Conservation (phyloP, 2,329 filamentous ascomycete genomes). For the Microcera coccophila region DNA sequence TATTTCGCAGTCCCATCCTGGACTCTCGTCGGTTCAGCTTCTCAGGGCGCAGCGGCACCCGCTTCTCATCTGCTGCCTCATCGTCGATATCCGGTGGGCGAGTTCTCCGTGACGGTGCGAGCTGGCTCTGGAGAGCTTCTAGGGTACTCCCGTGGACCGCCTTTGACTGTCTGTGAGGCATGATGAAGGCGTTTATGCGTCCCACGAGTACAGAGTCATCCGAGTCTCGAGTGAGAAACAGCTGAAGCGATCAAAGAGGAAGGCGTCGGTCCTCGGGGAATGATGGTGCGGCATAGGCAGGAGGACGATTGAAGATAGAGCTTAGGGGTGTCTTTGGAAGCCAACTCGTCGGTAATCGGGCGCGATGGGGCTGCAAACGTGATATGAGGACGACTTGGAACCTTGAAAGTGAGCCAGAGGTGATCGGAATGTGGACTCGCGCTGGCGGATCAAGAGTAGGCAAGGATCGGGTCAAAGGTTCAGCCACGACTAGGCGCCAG, state of each 20-base stretch:
- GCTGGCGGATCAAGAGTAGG: constrained; percentile 11
- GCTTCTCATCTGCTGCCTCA: constrained; percentile 30
- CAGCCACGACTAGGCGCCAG: constrained; percentile 13
- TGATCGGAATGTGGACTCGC: constrained; percentile 19
- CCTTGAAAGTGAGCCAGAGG: constrained; percentile 7
- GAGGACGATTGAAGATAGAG: constrained; percentile 15
- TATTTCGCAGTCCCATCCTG: constrained; percentile 46
- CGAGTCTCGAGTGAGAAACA: constrained; percentile 9
- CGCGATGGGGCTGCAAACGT: constrained; percentile 11
- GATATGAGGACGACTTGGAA: no score
- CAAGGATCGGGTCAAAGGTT: constrained; percentile 10
- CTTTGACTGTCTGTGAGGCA: constrained; percentile 25
- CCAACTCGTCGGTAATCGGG: constrained; percentile 6
- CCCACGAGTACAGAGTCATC: constrained; percentile 1
- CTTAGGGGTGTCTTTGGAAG: constrained; percentile 1
- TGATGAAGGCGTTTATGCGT: constrained; percentile 2
- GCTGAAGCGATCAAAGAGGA: constrained; percentile 2
- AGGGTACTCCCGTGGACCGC: constrained; percentile 22
- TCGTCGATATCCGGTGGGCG: constrained; percentile 25
- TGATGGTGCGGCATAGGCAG: constrained; percentile 1
- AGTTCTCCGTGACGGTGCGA: constrained; percentile 18
- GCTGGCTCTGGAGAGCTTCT: constrained; percentile 24
- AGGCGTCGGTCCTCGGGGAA: neutral
- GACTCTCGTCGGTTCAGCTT: constrained; percentile 48
- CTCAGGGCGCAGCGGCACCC: constrained; percentile 41